These are phyloP conservation scores for Lycium barbarum DNA, from an alignment of 257 asterid species.

Conservation along the genomic window DNA sequence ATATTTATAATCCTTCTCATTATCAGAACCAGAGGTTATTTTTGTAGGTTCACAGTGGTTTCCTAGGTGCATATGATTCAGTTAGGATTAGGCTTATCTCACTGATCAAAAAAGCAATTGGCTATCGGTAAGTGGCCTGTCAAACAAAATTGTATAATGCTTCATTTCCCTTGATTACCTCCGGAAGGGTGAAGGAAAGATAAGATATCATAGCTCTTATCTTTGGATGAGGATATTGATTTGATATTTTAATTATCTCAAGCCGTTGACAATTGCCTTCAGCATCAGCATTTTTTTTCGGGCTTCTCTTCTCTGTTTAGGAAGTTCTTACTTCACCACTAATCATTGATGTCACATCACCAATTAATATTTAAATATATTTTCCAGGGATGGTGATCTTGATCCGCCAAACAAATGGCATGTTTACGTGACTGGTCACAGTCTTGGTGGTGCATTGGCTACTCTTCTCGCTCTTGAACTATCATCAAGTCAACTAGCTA, in stretches of 20 bases:
- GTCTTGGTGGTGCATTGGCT: constrained; percentile 98
- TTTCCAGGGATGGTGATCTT: constrained; percentile 60
- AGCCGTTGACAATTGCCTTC: background rate
- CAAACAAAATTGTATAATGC: background rate
- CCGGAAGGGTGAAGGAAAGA: background rate
- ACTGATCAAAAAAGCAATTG: constrained; percentile 80
- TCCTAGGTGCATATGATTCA: constrained; percentile 93
- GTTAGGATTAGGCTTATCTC: constrained; percentile 82
- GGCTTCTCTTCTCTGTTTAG: background rate
- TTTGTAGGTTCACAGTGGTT: constrained; percentile 93
- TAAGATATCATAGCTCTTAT: background rate
- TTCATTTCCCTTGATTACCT: background rate
- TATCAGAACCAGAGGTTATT: constrained; percentile 15
- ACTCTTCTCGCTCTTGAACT: constrained; percentile 93
- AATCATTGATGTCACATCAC: background rate
- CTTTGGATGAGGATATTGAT: constrained; percentile 1
- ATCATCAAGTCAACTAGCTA: constrained; percentile 84
- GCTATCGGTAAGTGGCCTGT: constrained; percentile 60
- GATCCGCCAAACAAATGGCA: constrained; percentile 71
- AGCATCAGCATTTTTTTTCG: background rate
- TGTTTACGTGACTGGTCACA: constrained; percentile 93
- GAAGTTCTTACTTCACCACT: constrained; percentile 2
- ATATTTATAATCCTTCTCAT: constrained; percentile 17
- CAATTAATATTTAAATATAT: constrained; percentile 28
- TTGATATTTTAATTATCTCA: background rate